Conservation (phyloP, 2,329 filamentous ascomycete species). For the Ceratocystis alfenasii region DNA sequence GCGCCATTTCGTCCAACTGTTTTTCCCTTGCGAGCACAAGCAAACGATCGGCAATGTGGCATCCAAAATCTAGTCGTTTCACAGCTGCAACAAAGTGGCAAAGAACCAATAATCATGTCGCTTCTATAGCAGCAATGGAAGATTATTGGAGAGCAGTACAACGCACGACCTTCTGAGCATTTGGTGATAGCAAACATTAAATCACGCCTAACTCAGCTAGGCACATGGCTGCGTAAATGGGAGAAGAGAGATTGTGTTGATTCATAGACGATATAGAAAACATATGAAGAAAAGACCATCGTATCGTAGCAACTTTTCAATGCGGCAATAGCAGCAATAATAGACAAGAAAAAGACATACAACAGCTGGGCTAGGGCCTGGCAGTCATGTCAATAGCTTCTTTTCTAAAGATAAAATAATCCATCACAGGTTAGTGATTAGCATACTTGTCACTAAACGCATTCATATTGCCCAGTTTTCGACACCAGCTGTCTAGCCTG, state of each 20-base stretch:
- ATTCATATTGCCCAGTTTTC: too few species aligned
- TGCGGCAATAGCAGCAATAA: background rate
- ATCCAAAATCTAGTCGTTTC: background rate
- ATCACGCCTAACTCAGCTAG: too few species aligned
- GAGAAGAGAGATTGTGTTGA: constrained; percentile 2
- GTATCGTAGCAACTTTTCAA: constrained; percentile 2
- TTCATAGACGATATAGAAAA: background rate
- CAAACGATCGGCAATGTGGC: background rate
- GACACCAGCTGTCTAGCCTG: background rate
- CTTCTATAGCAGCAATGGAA: background rate
- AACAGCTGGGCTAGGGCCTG: background rate
- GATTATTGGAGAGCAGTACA: background rate
- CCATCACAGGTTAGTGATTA: background rate
- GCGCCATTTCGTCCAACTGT: background rate
- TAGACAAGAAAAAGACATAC: background rate
- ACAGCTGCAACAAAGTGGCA: background rate
- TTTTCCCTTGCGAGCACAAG: background rate
- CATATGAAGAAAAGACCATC: background rate
- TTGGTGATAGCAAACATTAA: too few species aligned
- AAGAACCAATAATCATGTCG: background rate
- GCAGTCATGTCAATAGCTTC: background rate
- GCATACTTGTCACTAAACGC: too few species aligned
- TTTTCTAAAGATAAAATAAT: background rate
- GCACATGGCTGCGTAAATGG: too few species aligned
- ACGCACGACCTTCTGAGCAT: too few species aligned